These are phyloP conservation scores for Tilletia horrida DNA, from an alignment of 1,284 basidiomycete species.

Conservation along the genomic window DNA sequence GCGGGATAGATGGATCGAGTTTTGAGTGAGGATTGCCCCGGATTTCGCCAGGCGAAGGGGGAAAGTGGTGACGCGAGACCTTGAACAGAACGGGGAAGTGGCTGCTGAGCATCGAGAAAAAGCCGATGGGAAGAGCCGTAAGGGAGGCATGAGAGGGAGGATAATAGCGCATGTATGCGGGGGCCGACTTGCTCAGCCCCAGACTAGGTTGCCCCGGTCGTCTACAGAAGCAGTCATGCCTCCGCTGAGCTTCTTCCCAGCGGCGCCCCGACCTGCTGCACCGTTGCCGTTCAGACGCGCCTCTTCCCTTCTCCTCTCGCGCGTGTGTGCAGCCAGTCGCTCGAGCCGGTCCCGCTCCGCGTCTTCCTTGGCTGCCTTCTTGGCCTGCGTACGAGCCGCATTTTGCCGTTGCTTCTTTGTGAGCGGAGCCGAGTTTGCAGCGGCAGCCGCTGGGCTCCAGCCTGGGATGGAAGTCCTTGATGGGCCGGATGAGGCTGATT, in stretches of 20 bases:
- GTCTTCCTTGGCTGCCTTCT: slow-evolving; percentile 39
- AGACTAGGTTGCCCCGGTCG: slow-evolving; percentile 33
- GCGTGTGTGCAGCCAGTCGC: slow-evolving; percentile 35
- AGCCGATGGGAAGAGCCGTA: no score
- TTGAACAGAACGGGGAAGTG: no score
- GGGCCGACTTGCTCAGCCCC: no score
- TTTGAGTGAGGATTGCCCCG: no score
- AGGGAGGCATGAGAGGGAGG: no score
- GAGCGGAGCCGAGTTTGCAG: slow-evolving; percentile 14
- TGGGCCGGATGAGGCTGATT: background rate
- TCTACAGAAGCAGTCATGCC: slow-evolving; percentile 32
- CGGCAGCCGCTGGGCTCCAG: background rate
- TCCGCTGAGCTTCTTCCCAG: slow-evolving; percentile 20
- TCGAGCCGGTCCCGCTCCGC: slow-evolving; percentile 38
- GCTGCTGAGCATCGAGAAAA: no score
- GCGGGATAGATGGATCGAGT: no score
- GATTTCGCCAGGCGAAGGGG: no score
- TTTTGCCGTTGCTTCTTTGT: slow-evolving; percentile 48
- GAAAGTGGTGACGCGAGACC: no score
- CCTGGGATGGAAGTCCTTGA: slow-evolving; percentile 15
- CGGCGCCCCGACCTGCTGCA: background rate
- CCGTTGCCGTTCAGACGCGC: slow-evolving; percentile 22
- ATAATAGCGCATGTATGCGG: no score
- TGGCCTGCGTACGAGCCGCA: slow-evolving; percentile 38
- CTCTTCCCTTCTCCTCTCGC: slow-evolving; percentile 30